Conservation (phyloP, 1,284 basidiomycete genomes). For the Phellopilus nigrolimitatus region DNA sequence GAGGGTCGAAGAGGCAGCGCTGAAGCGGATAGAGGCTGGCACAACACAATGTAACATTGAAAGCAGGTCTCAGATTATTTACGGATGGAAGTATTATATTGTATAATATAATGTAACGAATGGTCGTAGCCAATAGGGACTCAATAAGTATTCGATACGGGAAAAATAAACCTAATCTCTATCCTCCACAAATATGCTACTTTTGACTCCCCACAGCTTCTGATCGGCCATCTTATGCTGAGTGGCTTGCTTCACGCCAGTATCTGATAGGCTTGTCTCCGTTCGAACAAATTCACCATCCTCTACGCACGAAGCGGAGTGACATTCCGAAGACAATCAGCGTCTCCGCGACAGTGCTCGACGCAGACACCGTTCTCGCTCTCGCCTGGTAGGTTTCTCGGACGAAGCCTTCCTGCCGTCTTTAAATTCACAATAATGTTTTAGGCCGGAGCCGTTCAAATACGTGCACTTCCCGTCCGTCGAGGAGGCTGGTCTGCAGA, state of each 20-base stretch:
- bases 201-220: slow-evolving; percentile 3
- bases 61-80: too few species aligned
- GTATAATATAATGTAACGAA: too few species aligned
- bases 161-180: slow-evolving; percentile 1
- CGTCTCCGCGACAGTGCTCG: slow-evolving; percentile 69
- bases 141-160: too few species aligned
- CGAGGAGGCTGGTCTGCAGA: slow-evolving; percentile 51
- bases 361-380: slow-evolving; percentile 55
- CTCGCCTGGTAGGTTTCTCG: slow-evolving; percentile 62
- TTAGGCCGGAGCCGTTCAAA: slow-evolving; percentile 88
- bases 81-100: too few species aligned
- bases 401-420: slow-evolving; percentile 4
- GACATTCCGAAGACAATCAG: slow-evolving; percentile 66
- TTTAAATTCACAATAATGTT: slow-evolving; percentile 22
- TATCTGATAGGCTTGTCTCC: too few species aligned
- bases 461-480: slow-evolving; percentile 75
- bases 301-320: slow-evolving; percentile 52
- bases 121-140: too few species aligned
- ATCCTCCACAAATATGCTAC: slow-evolving; percentile 14
- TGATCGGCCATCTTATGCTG: neutral
- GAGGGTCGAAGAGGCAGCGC: too few species aligned
- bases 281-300: neutral
- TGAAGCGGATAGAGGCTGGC: too few species aligned
- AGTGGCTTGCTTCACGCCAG: neutral
- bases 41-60: too few species aligned